These are phyloP conservation scores for Saccharomycopsis javanensis DNA, from an alignment of 805 yeast genomes.

Conservation along the genomic window DNA sequence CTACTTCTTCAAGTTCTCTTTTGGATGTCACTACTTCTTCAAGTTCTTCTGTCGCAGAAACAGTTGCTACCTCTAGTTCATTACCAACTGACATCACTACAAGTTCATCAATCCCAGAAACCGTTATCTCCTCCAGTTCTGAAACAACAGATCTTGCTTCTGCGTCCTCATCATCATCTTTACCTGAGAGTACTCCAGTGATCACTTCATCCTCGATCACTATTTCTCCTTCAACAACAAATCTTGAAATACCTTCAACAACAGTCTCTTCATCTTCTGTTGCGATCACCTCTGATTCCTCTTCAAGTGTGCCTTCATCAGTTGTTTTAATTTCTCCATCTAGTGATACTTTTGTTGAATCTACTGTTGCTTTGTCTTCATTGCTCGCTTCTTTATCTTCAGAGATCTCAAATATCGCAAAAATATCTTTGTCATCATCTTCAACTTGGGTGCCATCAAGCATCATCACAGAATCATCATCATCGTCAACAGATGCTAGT, in stretches of 20 bases:
- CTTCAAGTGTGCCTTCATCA: slow-evolving; percentile 1
- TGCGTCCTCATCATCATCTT: background rate
- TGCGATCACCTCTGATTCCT: slow-evolving; percentile 1
- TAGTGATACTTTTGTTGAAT: slow-evolving; percentile 12
- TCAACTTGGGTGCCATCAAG: slow-evolving; percentile 16
- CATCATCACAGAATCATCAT: slow-evolving; percentile 9
- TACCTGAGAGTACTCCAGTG: background rate
- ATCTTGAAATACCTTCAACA: background rate
- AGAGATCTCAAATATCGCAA: background rate
- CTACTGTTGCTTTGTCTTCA: slow-evolving; percentile 12
- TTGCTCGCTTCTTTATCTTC: slow-evolving; percentile 4
- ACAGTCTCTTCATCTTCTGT: slow-evolving; percentile 1
- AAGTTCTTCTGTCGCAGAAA: slow-evolving; percentile 2
- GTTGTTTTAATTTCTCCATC: slow-evolving; percentile 17
- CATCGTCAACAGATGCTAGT: background rate
- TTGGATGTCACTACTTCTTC: background rate
- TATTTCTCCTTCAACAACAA: background rate
- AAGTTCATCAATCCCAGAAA: too few relatives aligned
- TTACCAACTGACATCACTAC: too few relatives aligned
- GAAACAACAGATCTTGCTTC: too few relatives aligned
- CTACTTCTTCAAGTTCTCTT: background rate
- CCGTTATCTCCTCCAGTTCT: too few relatives aligned
- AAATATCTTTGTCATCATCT: background rate
- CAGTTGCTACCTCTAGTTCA: background rate
- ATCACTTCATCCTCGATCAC: background rate